phyloP scores from a whole-genome alignment of 495 filamentous ascomycete species.

The Xylaria sp. region DNA sequence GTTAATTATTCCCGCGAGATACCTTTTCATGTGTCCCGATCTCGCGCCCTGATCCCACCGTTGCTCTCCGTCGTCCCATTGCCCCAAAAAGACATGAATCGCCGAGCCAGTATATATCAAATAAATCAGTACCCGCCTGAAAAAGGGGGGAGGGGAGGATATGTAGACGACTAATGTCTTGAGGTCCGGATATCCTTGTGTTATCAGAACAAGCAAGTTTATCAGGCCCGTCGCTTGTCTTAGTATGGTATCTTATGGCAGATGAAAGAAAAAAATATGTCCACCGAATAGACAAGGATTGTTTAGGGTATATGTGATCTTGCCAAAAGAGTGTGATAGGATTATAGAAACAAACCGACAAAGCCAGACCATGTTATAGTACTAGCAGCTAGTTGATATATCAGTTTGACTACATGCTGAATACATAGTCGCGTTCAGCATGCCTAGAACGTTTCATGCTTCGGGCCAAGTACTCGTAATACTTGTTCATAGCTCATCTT shows the following conservation, averaged over 20 bases:
- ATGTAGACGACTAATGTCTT: background rate
- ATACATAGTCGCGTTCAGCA: background rate
- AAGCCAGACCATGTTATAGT: background rate
- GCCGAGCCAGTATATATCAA: background rate
- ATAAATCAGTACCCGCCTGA: background rate
- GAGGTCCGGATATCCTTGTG: background rate
- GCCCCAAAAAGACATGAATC: background rate
- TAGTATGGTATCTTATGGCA: background rate
- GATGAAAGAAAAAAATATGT: background rate
- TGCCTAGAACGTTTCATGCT: background rate
- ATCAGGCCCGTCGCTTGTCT: background rate
- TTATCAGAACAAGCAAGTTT: background rate
- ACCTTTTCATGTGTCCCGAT: background rate
- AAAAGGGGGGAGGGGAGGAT: background rate
- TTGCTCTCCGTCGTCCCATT: background rate
- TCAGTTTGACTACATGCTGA: background rate
- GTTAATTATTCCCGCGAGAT: background rate
- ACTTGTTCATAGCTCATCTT: conserved; percentile 63
- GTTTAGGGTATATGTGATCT: conserved; percentile 9
- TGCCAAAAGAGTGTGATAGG: conserved; percentile 7
- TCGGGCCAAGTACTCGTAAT: background rate
- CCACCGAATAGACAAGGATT: background rate
- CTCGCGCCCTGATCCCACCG: background rate
- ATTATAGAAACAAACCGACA: background rate
- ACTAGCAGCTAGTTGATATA: background rate